Percentiles rank a stretch among this genome's conserved stretches.
Conservation (phyloP, 495 filamentous ascomycete species). For the Hyaloscypha variabilis region DNA sequence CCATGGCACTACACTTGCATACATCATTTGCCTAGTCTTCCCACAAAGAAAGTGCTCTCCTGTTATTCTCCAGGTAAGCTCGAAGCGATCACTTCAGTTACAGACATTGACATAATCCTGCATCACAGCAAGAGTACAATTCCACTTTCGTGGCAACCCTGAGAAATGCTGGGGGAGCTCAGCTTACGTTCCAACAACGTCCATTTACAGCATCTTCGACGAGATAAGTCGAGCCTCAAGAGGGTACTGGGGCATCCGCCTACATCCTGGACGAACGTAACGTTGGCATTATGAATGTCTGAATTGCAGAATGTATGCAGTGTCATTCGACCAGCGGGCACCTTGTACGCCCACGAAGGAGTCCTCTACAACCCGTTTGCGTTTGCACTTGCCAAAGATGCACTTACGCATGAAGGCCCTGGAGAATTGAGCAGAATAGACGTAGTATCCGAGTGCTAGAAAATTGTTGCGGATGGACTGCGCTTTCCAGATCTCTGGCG, state of each 20-base stretch:
- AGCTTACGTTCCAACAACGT: constrained; percentile 53
- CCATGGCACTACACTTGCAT: not conserved
- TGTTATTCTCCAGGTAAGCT: constrained; percentile 34
- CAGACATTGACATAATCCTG: no score
- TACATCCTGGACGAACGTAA: constrained; percentile 36
- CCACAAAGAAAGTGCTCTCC: constrained; percentile 23
- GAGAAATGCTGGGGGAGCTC: constrained; percentile 42
- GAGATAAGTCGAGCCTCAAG: constrained; percentile 46
- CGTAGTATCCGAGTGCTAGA: constrained; percentile 40
- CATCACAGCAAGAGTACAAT: constrained; percentile 38
- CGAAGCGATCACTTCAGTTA: no score
- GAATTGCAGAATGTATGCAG: constrained; percentile 43
- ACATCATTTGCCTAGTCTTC: not conserved
- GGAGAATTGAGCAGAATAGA: constrained; percentile 42
- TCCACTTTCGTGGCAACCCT: constrained; percentile 41
- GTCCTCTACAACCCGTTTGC: constrained; percentile 45
- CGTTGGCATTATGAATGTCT: constrained; percentile 46
- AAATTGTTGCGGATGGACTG: constrained; percentile 35
- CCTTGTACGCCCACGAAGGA: constrained; percentile 47
- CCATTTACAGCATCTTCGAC: constrained; percentile 45
- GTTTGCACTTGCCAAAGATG: constrained; percentile 45
- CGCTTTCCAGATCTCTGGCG: constrained; percentile 39
- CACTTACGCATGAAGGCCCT: constrained; percentile 41
- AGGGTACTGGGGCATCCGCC: constrained; percentile 43
- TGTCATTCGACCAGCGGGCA: constrained; percentile 43